Percentiles rank a stretch among this genome's conserved stretches.
These are phyloP conservation scores for Colletotrichum limetticola DNA, from an alignment of 2,329 filamentous ascomycete species.

Conservation along the genomic window DNA sequence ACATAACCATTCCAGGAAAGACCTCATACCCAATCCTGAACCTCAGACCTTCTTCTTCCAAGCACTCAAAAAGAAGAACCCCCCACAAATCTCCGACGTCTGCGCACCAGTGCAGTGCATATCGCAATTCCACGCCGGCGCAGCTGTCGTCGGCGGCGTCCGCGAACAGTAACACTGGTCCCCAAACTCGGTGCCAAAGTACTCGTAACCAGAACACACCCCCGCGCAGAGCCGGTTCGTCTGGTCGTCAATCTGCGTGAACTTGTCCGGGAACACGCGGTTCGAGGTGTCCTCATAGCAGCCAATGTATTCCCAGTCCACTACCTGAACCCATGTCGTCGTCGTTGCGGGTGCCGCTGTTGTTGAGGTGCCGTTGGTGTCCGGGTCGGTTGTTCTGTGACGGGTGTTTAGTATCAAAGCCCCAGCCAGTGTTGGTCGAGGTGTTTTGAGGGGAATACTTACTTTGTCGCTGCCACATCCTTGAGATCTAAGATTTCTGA, in stretches of 20 bases:
- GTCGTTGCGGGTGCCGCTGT: background rate
- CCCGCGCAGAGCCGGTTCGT: slow-evolving; percentile 11
- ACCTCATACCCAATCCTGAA: background rate
- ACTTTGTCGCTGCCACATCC: background rate
- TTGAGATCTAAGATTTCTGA: slow-evolving; percentile 9
- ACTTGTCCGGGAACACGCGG: slow-evolving; percentile 17
- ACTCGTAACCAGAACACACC: background rate
- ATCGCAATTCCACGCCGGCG: slow-evolving; percentile 24
- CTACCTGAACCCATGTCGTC: slow-evolving; percentile 17
- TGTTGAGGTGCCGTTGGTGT: slow-evolving; percentile 6
- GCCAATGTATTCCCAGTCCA: slow-evolving; percentile 11
- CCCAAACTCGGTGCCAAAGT: slow-evolving; percentile 18
- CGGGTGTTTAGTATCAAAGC: background rate
- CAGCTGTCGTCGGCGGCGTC: background rate
- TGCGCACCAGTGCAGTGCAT: slow-evolving; percentile 23
- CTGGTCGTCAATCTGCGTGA: background rate
- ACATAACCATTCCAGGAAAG: background rate
- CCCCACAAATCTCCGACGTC: slow-evolving; percentile 23
- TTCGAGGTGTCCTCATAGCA: slow-evolving; percentile 15
- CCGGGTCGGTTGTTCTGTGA: background rate
- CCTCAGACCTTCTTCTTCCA: slow-evolving; percentile 19
- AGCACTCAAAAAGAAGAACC: slow-evolving; percentile 17
- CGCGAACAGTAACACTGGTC: slow-evolving; percentile 20
- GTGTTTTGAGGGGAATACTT: background rate
- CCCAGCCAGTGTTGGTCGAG: no score